A percentile compares a stretch with the other conserved stretches of the same genome.
Evolutionary conservation across 306 rosid species (phyloP).

Genomic region (Cucurbita ficifolia): DNA sequence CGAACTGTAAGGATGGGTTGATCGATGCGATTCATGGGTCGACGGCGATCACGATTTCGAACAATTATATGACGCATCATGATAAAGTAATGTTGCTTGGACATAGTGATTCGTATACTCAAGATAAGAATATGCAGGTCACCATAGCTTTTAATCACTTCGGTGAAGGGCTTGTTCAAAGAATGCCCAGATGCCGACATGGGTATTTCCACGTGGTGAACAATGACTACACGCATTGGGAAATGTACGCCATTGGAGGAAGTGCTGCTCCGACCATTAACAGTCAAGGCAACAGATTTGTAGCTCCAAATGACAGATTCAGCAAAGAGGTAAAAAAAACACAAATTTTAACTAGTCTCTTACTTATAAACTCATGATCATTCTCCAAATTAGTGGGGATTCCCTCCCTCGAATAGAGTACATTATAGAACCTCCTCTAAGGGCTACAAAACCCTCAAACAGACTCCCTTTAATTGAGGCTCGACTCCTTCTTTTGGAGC

Average conservation of each 20-base stretch:
- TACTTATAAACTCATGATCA: too few relatives aligned
- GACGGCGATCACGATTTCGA: slow-evolving; percentile 68
- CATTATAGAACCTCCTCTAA: too few relatives aligned
- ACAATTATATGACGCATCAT: slow-evolving; percentile 94
- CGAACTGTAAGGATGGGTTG: slow-evolving; percentile 71
- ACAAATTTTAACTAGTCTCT: too few relatives aligned
- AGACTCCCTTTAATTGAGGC: too few relatives aligned
- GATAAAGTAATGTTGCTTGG: slow-evolving; percentile 93
- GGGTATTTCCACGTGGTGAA: slow-evolving; percentile 98
- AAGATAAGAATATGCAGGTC: slow-evolving; percentile 89
- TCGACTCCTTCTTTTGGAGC: too few relatives aligned
- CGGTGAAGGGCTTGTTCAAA: slow-evolving; percentile 90
- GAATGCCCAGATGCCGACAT: slow-evolving; percentile 98
- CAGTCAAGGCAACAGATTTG: slow-evolving; percentile 89
- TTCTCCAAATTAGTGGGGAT: too few relatives aligned
- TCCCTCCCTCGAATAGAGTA: too few relatives aligned
- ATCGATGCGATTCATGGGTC: slow-evolving; percentile 88
- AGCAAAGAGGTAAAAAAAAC: slow-evolving; percentile 68
- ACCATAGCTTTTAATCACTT: slow-evolving; percentile 93
- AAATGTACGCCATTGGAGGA: slow-evolving; percentile 98
- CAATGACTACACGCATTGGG: slow-evolving; percentile 99
- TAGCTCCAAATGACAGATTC: slow-evolving; percentile 57
- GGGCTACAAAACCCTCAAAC: too few relatives aligned
- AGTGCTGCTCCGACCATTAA: slow-evolving; percentile 91
- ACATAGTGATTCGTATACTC: slow-evolving; percentile 66